Percentiles rank a stretch among this genome's conserved stretches.
phyloP scores from a whole-genome alignment of 2,329 filamentous ascomycete genomes.

The Cladosporium sp. region DNA sequence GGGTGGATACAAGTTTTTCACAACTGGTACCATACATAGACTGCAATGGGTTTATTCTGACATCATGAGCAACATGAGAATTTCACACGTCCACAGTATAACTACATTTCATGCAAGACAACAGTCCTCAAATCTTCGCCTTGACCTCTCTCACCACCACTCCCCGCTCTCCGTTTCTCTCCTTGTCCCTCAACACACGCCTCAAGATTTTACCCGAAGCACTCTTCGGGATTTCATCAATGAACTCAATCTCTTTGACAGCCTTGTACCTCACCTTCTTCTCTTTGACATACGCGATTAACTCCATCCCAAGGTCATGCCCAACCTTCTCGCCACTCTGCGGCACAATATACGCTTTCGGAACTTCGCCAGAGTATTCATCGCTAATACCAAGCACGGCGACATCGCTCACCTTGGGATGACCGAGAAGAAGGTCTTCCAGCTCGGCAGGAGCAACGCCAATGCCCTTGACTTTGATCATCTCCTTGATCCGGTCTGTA shows the following conservation, averaged over 20 bases:
- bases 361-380: constrained; percentile 57
- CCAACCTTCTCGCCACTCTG: constrained; percentile 35
- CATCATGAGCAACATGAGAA: not conserved
- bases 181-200: constrained; percentile 56
- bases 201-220: constrained; percentile 73
- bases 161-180: constrained; percentile 35
- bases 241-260: constrained; percentile 64
- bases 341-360: constrained; percentile 58
- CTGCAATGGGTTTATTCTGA: not conserved
- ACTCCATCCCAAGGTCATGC: constrained; percentile 45
- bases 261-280: constrained; percentile 70
- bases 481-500: constrained; percentile 62
- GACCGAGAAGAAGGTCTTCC: constrained; percentile 60
- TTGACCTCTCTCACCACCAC: constrained; percentile 38
- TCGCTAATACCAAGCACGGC: constrained; percentile 57
- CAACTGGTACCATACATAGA: not conserved
- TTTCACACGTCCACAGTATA: not conserved
- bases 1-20: too few relatives aligned
- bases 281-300: constrained; percentile 62
- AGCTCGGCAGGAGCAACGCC: constrained; percentile 63
- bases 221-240: constrained; percentile 70
- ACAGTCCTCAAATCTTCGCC: constrained; percentile 32
- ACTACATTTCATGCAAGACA: not conserved
- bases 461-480: constrained; percentile 66
- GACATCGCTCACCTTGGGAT: constrained; percentile 57